Evolutionary conservation across 441 rosid species (phyloP), one percentile per base, ranked within the genome.

Genomic region (Eutrema salsugineum): DNA sequence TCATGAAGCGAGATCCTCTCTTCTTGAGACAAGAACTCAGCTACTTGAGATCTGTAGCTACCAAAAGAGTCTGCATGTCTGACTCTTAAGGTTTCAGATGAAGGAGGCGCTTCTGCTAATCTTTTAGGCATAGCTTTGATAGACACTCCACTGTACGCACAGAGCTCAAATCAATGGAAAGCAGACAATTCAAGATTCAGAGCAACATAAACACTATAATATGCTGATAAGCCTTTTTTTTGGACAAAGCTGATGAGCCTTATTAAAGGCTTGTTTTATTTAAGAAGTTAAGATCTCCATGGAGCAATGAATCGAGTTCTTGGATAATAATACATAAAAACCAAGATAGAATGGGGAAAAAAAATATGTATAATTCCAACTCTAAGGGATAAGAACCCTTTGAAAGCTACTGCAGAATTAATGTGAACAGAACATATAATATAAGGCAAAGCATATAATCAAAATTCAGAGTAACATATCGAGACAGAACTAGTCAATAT

Each of bases 101-200:
- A 49, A 36, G 35, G 55, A 60, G 62, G 2, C 54, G 38, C 8
- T 22, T 59, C 68, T 60, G 62, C 56, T 67, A 1, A 62, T 60
- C 73, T 44, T 74, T 66, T 74, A 42, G 58, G 73, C 78, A 75
- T 73, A 40, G 69, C 64, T 67, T 68, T 28, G 15, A 4, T 58
- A 30, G 28, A 30, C 39, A 15, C 72, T 66, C 8, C 35, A 46
- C 0, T 56, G 20, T 24, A 36, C 69, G 1, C 33, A 47, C 43
- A 57, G n/a, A 51, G 11, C 53, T 22, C 66, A 46, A 10, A 66
- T 53, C 71, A 51, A 28, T 36, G 11, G 11, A 63, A 51, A 43
- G 16, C 39, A 72, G 0, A 47, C 36, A 66, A 24, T n/a, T n/a
- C n/a, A n/a, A n/a, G n/a, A n/a, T n/a, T n/a, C n/a, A n/a, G n/a